Evolutionary conservation across 257 asterid species (phyloP).

Genomic region (Solanum pinnatisectum): DNA sequence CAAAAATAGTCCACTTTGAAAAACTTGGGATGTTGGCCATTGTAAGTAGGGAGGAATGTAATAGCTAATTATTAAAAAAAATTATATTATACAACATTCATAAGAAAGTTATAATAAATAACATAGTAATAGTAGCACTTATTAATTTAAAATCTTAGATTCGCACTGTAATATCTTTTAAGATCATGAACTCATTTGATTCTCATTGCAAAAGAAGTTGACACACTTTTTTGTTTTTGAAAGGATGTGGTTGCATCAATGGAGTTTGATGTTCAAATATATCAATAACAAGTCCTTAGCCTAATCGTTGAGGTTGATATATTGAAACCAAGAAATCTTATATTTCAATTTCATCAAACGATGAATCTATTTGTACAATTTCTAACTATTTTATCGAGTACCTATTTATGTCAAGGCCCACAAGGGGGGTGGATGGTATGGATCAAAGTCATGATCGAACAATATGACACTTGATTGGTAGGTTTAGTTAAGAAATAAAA

Average conservation of each 20-base stretch:
- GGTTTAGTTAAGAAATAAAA: not conserved
- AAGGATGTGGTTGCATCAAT: not conserved
- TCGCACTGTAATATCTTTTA: not conserved
- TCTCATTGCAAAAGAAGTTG: not conserved
- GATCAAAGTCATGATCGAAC: not conserved
- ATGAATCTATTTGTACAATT: not conserved
- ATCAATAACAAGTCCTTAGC: not conserved
- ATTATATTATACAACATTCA: not conserved
- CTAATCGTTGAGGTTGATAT: not conserved
- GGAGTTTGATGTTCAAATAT: not conserved
- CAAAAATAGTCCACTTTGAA: not conserved
- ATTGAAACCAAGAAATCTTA: not conserved
- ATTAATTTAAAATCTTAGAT: not conserved
- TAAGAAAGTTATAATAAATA: not conserved
- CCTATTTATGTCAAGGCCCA: not conserved
- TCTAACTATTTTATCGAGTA: not conserved
- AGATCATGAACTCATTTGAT: not conserved
- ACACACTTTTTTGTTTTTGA: not conserved
- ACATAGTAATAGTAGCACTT: not conserved
- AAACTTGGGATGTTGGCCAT: not conserved
- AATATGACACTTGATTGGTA: not conserved
- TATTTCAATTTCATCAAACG: not conserved
- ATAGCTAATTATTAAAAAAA: not conserved
- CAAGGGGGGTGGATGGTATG: not conserved
- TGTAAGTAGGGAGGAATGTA: not conserved